phyloP scores from a whole-genome alignment of 225 moss, liverwort and hornwort genomes.

The Marchantia paleacea region DNA sequence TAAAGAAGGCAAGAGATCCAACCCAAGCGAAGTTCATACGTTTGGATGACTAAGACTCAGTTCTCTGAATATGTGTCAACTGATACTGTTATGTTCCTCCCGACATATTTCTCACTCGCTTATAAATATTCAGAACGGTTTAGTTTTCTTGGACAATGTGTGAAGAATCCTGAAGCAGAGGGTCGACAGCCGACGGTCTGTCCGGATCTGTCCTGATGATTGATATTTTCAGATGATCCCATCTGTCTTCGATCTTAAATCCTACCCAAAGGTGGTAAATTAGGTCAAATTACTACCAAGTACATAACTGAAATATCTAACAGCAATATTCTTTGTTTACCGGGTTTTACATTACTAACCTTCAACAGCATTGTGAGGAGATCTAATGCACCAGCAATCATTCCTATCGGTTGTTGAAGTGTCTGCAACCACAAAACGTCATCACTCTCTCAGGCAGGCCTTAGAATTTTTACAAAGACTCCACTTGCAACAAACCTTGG shows the following conservation, averaged over 20 bases:
- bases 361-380: constrained; percentile 83
- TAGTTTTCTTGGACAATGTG: neutral
- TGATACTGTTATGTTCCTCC: neutral
- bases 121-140: neutral
- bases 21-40: neutral
- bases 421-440: constrained; percentile 42
- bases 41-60: neutral
- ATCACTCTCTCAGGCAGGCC: neutral
- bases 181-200: neutral
- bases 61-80: neutral
- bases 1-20: neutral
- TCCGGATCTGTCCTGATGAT: neutral
- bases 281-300: neutral
- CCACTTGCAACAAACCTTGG: neutral
- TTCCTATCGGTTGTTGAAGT: constrained; percentile 59
- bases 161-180: neutral
- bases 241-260: neutral
- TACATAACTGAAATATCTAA: neutral
- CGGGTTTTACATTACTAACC: constrained; percentile 26
- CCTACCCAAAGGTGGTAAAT: neutral
- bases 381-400: constrained; percentile 76
- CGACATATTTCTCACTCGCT: neutral
- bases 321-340: neutral
- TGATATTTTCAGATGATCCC: no score
- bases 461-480: no score